A percentile compares a stretch with the other conserved stretches of the same genome.
phyloP scores from a whole-genome alignment of 2,329 filamentous ascomycete species.

The Beauveria sp. region DNA sequence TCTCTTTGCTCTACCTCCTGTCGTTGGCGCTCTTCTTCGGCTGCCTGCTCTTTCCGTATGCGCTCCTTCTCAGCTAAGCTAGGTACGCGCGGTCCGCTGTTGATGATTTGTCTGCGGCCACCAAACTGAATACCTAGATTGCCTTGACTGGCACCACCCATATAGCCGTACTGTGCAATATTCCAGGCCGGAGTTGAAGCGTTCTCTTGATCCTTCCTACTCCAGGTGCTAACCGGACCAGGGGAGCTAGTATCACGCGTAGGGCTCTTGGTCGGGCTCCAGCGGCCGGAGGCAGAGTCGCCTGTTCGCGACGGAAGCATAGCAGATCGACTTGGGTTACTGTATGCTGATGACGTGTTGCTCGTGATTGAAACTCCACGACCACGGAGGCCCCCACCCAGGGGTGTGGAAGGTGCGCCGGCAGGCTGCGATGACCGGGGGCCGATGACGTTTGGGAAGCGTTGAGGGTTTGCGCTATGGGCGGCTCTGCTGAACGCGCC shows the following conservation, averaged over 20 bases:
- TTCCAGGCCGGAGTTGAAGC: conserved; percentile 90
- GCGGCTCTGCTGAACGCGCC: conserved; percentile 86
- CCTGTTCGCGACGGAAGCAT: conserved; percentile 44
- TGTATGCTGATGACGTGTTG: conserved; percentile 47
- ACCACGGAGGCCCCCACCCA: conserved; percentile 28
- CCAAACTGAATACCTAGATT: conserved; percentile 93
- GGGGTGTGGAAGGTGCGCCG: conserved; percentile 45
- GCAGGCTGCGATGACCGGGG: conserved; percentile 52
- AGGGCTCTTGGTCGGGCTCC: conserved; percentile 58
- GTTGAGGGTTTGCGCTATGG: conserved; percentile 62
- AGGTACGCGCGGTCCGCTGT: conserved; percentile 68
- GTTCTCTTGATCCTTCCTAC: conserved; percentile 72
- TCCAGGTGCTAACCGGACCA: conserved; percentile 74
- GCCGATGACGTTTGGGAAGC: conserved; percentile 71
- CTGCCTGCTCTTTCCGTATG: conserved; percentile 45
- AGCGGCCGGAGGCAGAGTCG: conserved; percentile 46
- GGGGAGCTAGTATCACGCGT: conserved; percentile 47
- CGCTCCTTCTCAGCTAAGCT: conserved; percentile 81
- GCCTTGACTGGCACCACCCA: conserved; percentile 93
- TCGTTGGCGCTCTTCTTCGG: conserved; percentile 53
- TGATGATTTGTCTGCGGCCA: conserved; percentile 86
- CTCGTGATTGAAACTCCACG: conserved; percentile 50
- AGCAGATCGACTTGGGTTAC: conserved; percentile 27
- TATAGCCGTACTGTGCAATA: conserved; percentile 96
- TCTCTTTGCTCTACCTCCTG: conserved; percentile 47